Conservation (phyloP, 306 rosid genomes). For the Luffa acutangula region DNA sequence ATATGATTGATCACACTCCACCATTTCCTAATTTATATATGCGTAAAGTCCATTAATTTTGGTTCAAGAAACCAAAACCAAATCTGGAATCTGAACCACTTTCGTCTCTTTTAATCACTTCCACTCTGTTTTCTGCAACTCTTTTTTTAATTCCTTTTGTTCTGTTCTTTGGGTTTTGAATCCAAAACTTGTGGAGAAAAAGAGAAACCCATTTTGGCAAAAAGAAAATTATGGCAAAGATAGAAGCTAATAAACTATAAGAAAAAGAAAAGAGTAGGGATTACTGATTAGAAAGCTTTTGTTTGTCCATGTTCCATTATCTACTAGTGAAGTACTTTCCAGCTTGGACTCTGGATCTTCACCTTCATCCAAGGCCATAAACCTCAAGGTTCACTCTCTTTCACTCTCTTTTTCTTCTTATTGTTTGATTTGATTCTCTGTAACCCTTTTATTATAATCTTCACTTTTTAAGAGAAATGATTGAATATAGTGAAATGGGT, state of each 20-base stretch:
- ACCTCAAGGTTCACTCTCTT: neutral
- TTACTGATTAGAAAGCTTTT: neutral
- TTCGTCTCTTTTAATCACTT: neutral
- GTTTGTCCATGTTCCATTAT: neutral
- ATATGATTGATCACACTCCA: neutral
- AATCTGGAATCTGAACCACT: neutral
- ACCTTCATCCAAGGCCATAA: neutral
- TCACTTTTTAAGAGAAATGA: neutral
- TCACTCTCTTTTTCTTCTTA: neutral
- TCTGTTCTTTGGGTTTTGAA: neutral
- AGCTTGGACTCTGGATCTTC: conserved; percentile 2
- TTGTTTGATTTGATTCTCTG: neutral
- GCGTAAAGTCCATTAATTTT: neutral
- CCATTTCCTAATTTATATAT: neutral
- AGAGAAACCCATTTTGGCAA: neutral
- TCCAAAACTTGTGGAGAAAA: neutral
- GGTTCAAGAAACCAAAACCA: neutral
- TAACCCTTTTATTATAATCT: neutral
- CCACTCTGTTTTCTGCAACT: neutral
- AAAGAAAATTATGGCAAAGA: neutral
- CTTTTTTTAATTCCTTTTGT: neutral
- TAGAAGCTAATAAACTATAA: neutral
- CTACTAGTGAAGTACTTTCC: neutral
- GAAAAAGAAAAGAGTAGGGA: neutral
- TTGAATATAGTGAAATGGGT: neutral